Evolutionary conservation across 140 eudicot species (phyloP), one percentile per base, ranked within the genome.

Genomic region (Oenanthe javanica): DNA sequence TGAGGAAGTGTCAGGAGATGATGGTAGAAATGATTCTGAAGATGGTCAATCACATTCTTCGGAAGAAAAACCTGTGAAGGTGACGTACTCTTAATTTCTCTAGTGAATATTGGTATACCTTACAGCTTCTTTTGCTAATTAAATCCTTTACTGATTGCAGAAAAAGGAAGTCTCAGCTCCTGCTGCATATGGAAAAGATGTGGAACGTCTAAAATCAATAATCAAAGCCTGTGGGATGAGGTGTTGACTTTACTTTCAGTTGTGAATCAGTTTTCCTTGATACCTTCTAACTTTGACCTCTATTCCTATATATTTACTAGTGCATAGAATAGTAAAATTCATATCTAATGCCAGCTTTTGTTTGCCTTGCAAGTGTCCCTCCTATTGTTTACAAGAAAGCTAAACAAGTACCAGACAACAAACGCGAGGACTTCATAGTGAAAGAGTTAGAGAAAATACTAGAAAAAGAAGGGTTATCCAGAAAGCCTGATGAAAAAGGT

Each of bases 161-260:
- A 85, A 86, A 92, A 94, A 90, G 83, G 93, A 87, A 84, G 82
- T 83, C 67, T 57, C 85, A 55, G 87, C 89, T n/a, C 86, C 97
- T 77, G 92, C 97, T 77, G 92, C 83, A 70, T 88, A 92, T 89
- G 97, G 99, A 66, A 95, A 95, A 87, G 84, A 82, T 13, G 99
- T 92, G 80, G 99, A 95, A 86, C 91, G 84, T 84, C 95, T 95
- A 42, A 95, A 88, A 82, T 88, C 96, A 63, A 78, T 95, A 74
- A 92, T 92, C 77, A 95, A 92, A 85, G 89, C 99, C 76, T 95
- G 97, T 75, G 97, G 97, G 82, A 86, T 95, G 95, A 91, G 89
- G 99, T 95, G 54, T 27, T 55, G 36, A 14, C 50, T 79, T 63
- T n/a, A 31, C 73, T 67, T 40, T 7, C 14, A 31, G 7, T 48